Base-by-base conservation (phyloP, 1,284 basidiomycete species). In the Somion occarium region DNA sequence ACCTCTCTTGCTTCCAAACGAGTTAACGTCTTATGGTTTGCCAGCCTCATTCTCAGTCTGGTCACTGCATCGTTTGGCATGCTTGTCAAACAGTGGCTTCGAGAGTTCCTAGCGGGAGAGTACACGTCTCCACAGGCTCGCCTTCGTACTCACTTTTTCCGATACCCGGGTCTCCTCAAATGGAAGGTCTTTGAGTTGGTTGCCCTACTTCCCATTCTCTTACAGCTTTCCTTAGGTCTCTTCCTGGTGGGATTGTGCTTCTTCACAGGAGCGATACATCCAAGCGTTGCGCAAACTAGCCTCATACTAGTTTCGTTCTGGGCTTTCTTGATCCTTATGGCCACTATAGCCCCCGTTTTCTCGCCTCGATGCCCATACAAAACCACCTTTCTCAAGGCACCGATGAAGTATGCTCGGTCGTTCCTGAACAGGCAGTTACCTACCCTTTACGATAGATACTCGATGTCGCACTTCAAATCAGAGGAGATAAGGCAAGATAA, bases 11-110 rank as follows among this genome's bases (percentile, higher is more conserved):
- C 20, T 5, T n/a, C 18, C 13, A 49, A 41, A 5, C 22, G 34
- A n/a, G 27, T 49, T 15, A 52, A 52, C 30, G 34, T 39, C 19
- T 30, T 52, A 13, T 52, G 50, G 50, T 48, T 52, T 44, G 23
- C 46, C 9, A 52, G 50, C 24, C 26, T 52, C 12, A 25, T 48
- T 12, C 26, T 38, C 37, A 42, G 37, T 19, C 50, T 52, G 9
- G 46, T 38, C 5, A 38, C 46, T 12, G 39, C 44, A 11, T 47
- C 46, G 3, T 23, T 34, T 43, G 46, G 42, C 30, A 46, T 51
- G 7, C 23, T 46, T 15, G 25, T 43, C n/a, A 51, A 51, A 25
- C 42, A 51, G 24, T 52, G 50, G 50, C 22, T 52, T 2, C 26
- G 25, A 22, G 38, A 11, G 2, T 65, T n/a, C 22, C 24, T 44